phyloP scores from a whole-genome alignment of 1,284 basidiomycete species.

The Xanthoconium separans region DNA sequence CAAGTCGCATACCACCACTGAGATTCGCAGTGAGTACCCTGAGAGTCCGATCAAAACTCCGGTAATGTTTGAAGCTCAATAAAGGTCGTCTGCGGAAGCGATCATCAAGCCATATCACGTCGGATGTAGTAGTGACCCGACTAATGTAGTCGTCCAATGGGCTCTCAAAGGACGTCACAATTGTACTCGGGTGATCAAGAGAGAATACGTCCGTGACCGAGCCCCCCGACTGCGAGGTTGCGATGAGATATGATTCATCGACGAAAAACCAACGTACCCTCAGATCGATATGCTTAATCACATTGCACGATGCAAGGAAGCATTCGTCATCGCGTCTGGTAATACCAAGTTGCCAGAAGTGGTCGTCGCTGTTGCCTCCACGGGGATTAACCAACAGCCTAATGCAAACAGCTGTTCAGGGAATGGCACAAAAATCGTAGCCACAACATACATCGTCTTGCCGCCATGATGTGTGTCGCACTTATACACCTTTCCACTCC shows the following conservation, averaged over 20 bases:
- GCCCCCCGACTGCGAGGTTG: slow-evolving; percentile 23
- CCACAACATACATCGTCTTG: slow-evolving; percentile 32
- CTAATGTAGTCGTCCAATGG: slow-evolving; percentile 42
- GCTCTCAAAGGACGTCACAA: slow-evolving; percentile 54
- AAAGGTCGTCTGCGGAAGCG: slow-evolving; percentile 55
- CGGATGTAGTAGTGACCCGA: slow-evolving; percentile 55
- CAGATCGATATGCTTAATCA: slow-evolving; percentile 44
- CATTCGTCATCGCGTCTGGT: slow-evolving; percentile 27
- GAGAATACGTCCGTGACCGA: slow-evolving; percentile 35
- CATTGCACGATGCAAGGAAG: slow-evolving; percentile 34
- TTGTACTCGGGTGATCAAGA: slow-evolving; percentile 33
- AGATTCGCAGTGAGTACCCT: slow-evolving; percentile 39
- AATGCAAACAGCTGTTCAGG: slow-evolving; percentile 6
- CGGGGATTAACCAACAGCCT: slow-evolving; percentile 26
- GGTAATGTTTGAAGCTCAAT: slow-evolving; percentile 57
- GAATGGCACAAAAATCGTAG: slow-evolving; percentile 26
- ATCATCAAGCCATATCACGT: slow-evolving; percentile 67
- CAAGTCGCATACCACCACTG: slow-evolving; percentile 35
- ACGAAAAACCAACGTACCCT: slow-evolving; percentile 38
- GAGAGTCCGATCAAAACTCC: slow-evolving; percentile 60
- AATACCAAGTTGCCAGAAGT: slow-evolving; percentile 32
- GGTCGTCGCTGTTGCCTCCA: slow-evolving; percentile 17
- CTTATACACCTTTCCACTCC: slow-evolving; percentile 44
- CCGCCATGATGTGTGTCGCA: slow-evolving; percentile 32
- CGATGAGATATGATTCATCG: slow-evolving; percentile 8